Evolutionary conservation across 2,329 filamentous ascomycete species (phyloP).

Genomic region (Xylogone sp.): DNA sequence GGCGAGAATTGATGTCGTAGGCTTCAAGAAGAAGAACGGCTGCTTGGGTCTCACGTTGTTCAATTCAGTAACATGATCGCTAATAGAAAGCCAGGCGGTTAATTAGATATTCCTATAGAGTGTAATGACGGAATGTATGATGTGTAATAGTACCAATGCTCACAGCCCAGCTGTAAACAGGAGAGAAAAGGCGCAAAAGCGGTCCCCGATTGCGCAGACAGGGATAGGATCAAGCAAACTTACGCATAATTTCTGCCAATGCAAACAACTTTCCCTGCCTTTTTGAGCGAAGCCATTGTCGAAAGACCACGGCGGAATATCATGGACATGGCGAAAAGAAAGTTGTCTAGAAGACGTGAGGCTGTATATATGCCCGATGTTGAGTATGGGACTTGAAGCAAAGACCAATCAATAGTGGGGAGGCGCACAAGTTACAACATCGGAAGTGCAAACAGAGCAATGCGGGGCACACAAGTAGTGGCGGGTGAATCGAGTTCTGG

Average conservation of each 20-base stretch:
- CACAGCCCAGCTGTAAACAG: too few relatives aligned
- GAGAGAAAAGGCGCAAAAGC: slow-evolving; percentile 1
- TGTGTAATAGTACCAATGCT: too few relatives aligned
- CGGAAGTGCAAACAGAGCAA: neutral
- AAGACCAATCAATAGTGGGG: neutral
- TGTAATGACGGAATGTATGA: too few relatives aligned
- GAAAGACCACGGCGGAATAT: slow-evolving; percentile 24
- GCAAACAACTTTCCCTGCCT: slow-evolving; percentile 63
- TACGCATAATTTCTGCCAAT: slow-evolving; percentile 96
- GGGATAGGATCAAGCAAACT: slow-evolving; percentile 30
- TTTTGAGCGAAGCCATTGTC: slow-evolving; percentile 42
- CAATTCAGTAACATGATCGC: slow-evolving; percentile 90
- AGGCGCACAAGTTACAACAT: neutral
- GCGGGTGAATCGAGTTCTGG: neutral
- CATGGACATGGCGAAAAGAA: slow-evolving; percentile 4
- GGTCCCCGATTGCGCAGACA: neutral
- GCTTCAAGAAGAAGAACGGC: slow-evolving; percentile 99
- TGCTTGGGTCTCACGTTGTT: slow-evolving; percentile 85
- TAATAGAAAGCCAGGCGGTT: slow-evolving; percentile 30
- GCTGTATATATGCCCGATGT: neutral
- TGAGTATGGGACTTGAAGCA: neutral
- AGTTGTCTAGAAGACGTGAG: neutral
- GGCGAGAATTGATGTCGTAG: slow-evolving; percentile 77
- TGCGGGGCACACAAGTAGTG: neutral
- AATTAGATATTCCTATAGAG: slow-evolving; percentile 6